phyloP scores from a whole-genome alignment of 1,284 basidiomycete species.

The Flammula alnicola region DNA sequence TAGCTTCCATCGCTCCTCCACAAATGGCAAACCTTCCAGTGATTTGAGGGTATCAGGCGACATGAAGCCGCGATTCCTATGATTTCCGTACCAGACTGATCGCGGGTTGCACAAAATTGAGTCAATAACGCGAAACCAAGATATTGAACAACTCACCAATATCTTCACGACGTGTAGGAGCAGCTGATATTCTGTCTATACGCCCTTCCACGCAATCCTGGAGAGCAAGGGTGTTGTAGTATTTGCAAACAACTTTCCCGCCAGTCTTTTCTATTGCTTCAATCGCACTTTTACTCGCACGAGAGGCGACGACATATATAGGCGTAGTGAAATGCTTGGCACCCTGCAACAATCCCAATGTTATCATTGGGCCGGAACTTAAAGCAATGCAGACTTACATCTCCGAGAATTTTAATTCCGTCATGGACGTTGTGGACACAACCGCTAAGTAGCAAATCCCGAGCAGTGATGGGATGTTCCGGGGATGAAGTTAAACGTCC shows the following conservation, averaged over 20 bases:
- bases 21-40: slow-evolving; percentile 62
- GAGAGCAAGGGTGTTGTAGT: slow-evolving; percentile 88
- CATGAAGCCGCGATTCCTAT: slow-evolving; percentile 75
- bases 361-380: background rate
- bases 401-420: slow-evolving; percentile 91
- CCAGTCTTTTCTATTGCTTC: slow-evolving; percentile 82
- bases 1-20: slow-evolving; percentile 69
- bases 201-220: slow-evolving; percentile 80
- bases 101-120: background rate
- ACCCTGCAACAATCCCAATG: slow-evolving; percentile 50
- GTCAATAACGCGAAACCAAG: background rate
- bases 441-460: slow-evolving; percentile 82
- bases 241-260: slow-evolving; percentile 88
- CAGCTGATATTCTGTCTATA: slow-evolving; percentile 71
- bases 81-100: slow-evolving; percentile 78
- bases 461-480: slow-evolving; percentile 86
- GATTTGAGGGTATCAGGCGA: slow-evolving; percentile 54
- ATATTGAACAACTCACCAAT: slow-evolving; percentile 62
- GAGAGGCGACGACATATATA: slow-evolving; percentile 83
- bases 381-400: slow-evolving; percentile 51
- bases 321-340: slow-evolving; percentile 70
- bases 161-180: slow-evolving; percentile 84
- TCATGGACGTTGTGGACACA: slow-evolving; percentile 89
- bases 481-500: slow-evolving; percentile 83
- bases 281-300: slow-evolving; percentile 88